Evolutionary conservation across 2,329 filamentous ascomycete species (phyloP).

Genomic region (Talaromyces sp.): DNA sequence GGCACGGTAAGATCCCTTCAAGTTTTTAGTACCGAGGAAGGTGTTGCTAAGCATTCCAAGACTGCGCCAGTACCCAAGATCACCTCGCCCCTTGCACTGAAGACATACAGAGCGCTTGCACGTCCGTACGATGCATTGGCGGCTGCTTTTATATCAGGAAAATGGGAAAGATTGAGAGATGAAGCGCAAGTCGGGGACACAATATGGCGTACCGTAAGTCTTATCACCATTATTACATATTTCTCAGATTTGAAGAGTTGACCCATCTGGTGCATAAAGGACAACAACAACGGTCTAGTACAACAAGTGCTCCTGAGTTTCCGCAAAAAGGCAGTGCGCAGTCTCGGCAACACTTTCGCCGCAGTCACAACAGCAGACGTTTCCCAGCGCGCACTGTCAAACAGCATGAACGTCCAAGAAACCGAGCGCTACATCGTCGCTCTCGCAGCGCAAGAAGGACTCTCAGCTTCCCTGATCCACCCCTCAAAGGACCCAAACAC

Average conservation of each 20-base stretch:
- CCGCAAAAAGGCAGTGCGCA: constrained; percentile 71
- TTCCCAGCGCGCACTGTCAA: constrained; percentile 33
- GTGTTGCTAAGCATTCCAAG: constrained; percentile 16
- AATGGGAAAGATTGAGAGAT: constrained; percentile 59
- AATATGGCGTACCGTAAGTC: constrained; percentile 60
- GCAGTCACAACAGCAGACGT: constrained; percentile 57
- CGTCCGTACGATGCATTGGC: constrained; percentile 72
- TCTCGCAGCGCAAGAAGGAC: constrained; percentile 52
- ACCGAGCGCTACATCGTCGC: constrained; percentile 38
- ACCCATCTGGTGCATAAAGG: constrained; percentile 49
- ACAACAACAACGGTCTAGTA: constrained; percentile 72
- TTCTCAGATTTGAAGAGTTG: constrained; percentile 8
- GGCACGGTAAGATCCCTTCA: constrained; percentile 54
- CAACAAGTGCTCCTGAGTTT: constrained; percentile 68
- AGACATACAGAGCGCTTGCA: constrained; percentile 58
- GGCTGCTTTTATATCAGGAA: constrained; percentile 62
- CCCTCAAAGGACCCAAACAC: constrained; percentile 36
- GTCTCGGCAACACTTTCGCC: constrained; percentile 70
- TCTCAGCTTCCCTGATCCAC: constrained; percentile 54
- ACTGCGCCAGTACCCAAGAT: constrained; percentile 55
- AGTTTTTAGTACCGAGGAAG: not conserved
- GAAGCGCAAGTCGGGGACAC: constrained; percentile 61
- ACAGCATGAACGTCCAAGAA: constrained; percentile 27
- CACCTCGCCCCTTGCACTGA: constrained; percentile 54
- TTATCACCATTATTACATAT: too few relatives aligned